phyloP scores from a whole-genome alignment of 768 basidiomycete genomes.

The Pilatotrama ljubarskyi region DNA sequence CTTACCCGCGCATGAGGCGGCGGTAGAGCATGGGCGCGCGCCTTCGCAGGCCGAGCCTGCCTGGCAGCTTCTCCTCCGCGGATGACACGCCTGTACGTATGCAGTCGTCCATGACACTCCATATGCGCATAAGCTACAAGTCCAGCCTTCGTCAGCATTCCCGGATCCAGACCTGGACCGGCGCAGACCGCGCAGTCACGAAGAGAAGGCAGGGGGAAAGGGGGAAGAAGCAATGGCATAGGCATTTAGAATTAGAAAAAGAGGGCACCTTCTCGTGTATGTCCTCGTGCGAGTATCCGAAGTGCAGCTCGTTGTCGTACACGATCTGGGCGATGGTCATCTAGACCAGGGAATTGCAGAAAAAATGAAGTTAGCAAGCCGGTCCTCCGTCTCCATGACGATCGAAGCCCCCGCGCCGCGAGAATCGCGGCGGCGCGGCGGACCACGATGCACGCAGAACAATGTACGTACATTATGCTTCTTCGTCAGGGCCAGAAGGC shows the following conservation, averaged over 20 bases:
- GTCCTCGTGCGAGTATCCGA: slow-evolving; percentile 73
- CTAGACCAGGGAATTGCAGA: slow-evolving; percentile 39
- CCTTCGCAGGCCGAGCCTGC: slow-evolving; percentile 75
- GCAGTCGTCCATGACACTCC: slow-evolving; percentile 92
- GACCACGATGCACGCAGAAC: not conserved
- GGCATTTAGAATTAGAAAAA: not conserved
- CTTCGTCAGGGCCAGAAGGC: slow-evolving; percentile 70
- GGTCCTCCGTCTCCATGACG: slow-evolving; percentile 14
- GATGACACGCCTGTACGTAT: slow-evolving; percentile 85
- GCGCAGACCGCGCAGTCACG: not conserved
- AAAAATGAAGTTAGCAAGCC: not conserved
- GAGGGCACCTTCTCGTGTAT: slow-evolving; percentile 66
- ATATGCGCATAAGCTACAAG: slow-evolving; percentile 67
- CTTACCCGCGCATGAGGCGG: slow-evolving; percentile 85
- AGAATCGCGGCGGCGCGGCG: not conserved
- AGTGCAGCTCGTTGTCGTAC: slow-evolving; percentile 86
- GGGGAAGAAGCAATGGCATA: not conserved
- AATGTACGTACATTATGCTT: slow-evolving; percentile 72
- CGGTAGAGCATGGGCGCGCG: slow-evolving; percentile 89
- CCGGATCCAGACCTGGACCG: not conserved
- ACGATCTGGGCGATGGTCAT: slow-evolving; percentile 94
- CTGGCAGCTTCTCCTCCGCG: slow-evolving; percentile 78
- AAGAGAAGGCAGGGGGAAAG: not conserved
- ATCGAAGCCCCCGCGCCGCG: slow-evolving; percentile 9
- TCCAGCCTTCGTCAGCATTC: not conserved